Evolutionary conservation across 1,139 yeast species (phyloP).

Genomic region (Sugiyamaella xylanicola): DNA sequence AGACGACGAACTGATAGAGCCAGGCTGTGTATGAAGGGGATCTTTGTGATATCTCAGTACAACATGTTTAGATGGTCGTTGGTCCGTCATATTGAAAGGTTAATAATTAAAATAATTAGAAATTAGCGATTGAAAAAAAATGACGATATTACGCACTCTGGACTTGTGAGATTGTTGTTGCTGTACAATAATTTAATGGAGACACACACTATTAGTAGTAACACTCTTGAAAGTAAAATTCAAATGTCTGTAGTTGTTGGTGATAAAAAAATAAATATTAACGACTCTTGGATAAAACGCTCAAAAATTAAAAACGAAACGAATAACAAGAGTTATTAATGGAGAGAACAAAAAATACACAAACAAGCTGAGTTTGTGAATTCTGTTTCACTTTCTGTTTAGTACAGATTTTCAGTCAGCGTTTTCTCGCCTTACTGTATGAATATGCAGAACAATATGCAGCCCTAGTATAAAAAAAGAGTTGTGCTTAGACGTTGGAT

Average conservation of each 20-base stretch:
- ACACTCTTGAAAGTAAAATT: too few species aligned
- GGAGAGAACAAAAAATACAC: background rate
- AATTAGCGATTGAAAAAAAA: background rate
- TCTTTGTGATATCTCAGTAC: constrained; percentile 22
- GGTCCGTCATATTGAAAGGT: constrained; percentile 10
- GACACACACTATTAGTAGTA: too few species aligned
- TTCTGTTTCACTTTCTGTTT: constrained; percentile 9
- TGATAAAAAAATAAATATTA: background rate
- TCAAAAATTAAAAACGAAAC: background rate
- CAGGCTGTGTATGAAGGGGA: background rate
- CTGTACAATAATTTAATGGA: background rate
- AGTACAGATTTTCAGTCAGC: constrained; percentile 10
- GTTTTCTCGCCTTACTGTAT: constrained; percentile 11
- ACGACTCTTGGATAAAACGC: too few species aligned
- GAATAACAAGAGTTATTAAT: background rate
- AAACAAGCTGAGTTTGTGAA: background rate
- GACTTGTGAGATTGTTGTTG: too few species aligned
- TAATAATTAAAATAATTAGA: background rate
- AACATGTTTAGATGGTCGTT: constrained; percentile 25
- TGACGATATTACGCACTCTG: too few species aligned
- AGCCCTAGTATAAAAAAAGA: constrained; percentile 9
- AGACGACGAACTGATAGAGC: background rate
- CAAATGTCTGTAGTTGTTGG: too few species aligned
- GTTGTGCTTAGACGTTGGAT: constrained; percentile 3
- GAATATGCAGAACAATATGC: constrained; percentile 12